A percentile compares a stretch with the other conserved stretches of the same genome.
These are phyloP conservation scores for Pseudisothecium myosuroides DNA, from an alignment of 225 moss, liverwort and hornwort genomes.

Conservation along the genomic window DNA sequence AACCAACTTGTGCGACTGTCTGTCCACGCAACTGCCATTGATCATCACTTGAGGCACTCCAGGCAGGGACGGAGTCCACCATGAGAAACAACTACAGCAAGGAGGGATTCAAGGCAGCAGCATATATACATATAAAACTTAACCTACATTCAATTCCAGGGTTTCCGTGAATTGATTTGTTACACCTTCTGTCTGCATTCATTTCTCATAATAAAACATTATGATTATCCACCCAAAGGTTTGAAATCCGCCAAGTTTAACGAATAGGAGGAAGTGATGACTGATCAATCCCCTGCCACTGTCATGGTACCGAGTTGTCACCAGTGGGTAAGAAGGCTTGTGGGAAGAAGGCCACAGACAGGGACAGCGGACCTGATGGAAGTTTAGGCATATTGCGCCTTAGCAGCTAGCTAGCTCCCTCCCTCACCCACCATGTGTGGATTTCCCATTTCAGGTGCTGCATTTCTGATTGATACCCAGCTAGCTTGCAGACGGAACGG, in stretches of 20 bases:
- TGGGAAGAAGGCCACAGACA: not conserved
- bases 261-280: not conserved
- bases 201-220: not conserved
- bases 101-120: not conserved
- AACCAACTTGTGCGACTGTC: not conserved
- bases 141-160: not conserved
- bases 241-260: not conserved
- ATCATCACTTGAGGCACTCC: not conserved
- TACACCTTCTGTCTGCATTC: not conserved
- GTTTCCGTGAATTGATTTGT: not conserved
- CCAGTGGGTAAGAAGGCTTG: not conserved
- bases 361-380: not conserved
- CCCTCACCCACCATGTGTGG: not conserved
- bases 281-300: not conserved
- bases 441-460: not conserved
- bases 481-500: not conserved
- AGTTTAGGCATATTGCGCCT: not conserved
- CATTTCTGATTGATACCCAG: not conserved
- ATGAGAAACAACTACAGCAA: not conserved
- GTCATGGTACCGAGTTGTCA: not conserved
- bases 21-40: not conserved
- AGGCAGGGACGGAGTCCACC: not conserved
- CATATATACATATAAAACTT: not conserved
- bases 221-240: not conserved
- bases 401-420: not conserved